Base-by-base conservation (phyloP, 1,139 yeast genomes). In the Saccharomyces hybrid region DNA sequence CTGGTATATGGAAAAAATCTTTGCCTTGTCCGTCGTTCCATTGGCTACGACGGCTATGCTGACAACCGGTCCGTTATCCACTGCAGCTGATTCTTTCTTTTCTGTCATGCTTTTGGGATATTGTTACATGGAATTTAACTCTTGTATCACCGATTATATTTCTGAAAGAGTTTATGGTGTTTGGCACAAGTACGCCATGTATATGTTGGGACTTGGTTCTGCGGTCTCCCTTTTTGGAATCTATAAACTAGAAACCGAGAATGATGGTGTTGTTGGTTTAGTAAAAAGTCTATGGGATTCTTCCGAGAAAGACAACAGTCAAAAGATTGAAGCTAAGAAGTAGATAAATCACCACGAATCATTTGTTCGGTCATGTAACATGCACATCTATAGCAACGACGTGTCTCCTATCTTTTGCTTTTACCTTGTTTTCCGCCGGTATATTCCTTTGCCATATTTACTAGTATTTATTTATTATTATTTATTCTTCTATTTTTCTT, bases 101-200 rank as follows among this genome's bases (percentile, higher is more conserved):
- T 76, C 84, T 23, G 72, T 82, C 20, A 71, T 81, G 26, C 67
- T 84, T 56, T 73, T 85, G 62, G 78, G 81, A 60, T 93, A 86
- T 70, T 76, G 83, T 56, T 82, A 79, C 68, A 80, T 83, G 61
- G 95, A 93, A 32, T 80, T 85, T 74, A 84, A 84, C 70, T 75
- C 88, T 50, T 86, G 95, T 76, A 85, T 87, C 62, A 82, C 81
- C 56, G 95, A 87, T 71, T 87, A 87, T 73, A 83, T 87, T 54
- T 90, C 90, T 46, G 70, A 74, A 60, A 77, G 95, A 73, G 87
- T 83, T 20, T 87, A 83, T 65, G 93, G 93, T 47, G 69, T 76
- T 41, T 81, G 79, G 77, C 84, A 85, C 71, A 76, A 76, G 60
- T 75, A 75, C 60, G 90, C 90, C 57, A 73, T 79, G 75, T 78